Evolutionary conservation across 1,284 basidiomycete species (phyloP).

Genomic region (Ceratobasidium sp.): DNA sequence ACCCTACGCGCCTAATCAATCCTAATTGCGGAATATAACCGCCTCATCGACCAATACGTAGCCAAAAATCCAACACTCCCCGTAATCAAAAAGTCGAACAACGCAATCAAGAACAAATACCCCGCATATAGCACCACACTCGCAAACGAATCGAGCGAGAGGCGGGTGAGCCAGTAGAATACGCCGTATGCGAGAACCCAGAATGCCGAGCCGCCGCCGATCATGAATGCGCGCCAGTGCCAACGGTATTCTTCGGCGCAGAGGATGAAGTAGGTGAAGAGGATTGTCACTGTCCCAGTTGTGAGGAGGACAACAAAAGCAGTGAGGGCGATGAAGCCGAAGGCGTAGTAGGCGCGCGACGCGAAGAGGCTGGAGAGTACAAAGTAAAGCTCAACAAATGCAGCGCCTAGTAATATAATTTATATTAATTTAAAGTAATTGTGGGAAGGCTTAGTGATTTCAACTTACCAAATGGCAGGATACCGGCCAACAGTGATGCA

Average conservation of each 20-base stretch:
- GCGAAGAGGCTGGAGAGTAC: conserved; percentile 94
- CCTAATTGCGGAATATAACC: conserved; percentile 75
- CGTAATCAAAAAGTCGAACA: conserved; percentile 89
- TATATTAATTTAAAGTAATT: neutral
- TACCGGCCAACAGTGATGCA: conserved; percentile 84
- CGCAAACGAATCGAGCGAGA: conserved; percentile 85
- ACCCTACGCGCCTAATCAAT: conserved; percentile 53
- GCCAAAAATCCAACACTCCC: conserved; percentile 78
- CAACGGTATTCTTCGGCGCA: conserved; percentile 98
- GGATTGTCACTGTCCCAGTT: conserved; percentile 88
- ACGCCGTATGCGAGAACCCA: conserved; percentile 89
- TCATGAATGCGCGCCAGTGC: conserved; percentile 96
- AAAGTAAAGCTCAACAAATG: conserved; percentile 96
- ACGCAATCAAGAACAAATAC: conserved; percentile 84
- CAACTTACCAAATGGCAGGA: conserved; percentile 85
- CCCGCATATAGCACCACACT: conserved; percentile 91
- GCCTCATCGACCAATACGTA: conserved; percentile 85
- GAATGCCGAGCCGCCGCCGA: conserved; percentile 93
- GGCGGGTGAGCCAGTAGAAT: conserved; percentile 88
- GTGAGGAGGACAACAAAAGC: conserved; percentile 86
- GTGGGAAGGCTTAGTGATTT: neutral
- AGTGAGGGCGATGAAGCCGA: conserved; percentile 93
- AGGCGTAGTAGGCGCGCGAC: conserved; percentile 93
- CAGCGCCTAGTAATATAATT: conserved; percentile 72
- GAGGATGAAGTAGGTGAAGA: conserved; percentile 92